Percentiles rank a stretch among this genome's conserved stretches.
Conservation (phyloP, 176 grass and related monocot genomes). For the Oryza meridionalis region DNA sequence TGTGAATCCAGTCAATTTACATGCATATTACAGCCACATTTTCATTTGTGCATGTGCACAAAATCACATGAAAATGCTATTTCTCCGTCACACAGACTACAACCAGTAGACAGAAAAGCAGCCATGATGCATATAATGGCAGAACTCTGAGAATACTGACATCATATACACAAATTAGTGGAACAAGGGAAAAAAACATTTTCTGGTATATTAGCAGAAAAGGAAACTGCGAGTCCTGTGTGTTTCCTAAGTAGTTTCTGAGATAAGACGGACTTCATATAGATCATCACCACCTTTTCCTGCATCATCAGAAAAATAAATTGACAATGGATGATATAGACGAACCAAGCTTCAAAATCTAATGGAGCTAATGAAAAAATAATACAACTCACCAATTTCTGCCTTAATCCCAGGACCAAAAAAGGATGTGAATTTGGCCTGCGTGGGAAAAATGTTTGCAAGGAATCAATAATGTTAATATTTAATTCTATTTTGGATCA, state of each 20-base stretch:
- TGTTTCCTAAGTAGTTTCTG: slow-evolving; percentile 43
- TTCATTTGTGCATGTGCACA: slow-evolving; percentile 15
- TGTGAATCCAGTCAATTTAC: slow-evolving; percentile 31
- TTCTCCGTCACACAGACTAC: neutral
- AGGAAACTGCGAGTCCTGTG: neutral
- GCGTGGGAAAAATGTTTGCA: neutral
- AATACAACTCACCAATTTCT: slow-evolving; percentile 54
- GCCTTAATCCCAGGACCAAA: slow-evolving; percentile 64
- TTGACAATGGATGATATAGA: neutral
- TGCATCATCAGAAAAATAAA: slow-evolving; percentile 21
- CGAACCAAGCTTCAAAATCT: neutral
- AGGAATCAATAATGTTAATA: slow-evolving; percentile 17
- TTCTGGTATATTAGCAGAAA: slow-evolving; percentile 17
- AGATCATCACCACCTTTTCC: slow-evolving; percentile 47
- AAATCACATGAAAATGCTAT: neutral
- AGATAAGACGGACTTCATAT: slow-evolving; percentile 65
- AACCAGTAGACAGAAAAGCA: slow-evolving; percentile 12
- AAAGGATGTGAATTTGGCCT: slow-evolving; percentile 71
- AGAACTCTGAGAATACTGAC: slow-evolving; percentile 8
- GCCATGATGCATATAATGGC: neutral
- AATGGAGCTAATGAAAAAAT: slow-evolving; percentile 21
- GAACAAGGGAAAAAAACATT: neutral
- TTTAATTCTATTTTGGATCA: neutral
- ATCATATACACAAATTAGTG: slow-evolving; percentile 36
- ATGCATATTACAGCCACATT: slow-evolving; percentile 12